Percentiles rank a stretch among this genome's conserved stretches.
Conservation (phyloP, 78 protist genomes). For the Protostelium mycophagum region DNA sequence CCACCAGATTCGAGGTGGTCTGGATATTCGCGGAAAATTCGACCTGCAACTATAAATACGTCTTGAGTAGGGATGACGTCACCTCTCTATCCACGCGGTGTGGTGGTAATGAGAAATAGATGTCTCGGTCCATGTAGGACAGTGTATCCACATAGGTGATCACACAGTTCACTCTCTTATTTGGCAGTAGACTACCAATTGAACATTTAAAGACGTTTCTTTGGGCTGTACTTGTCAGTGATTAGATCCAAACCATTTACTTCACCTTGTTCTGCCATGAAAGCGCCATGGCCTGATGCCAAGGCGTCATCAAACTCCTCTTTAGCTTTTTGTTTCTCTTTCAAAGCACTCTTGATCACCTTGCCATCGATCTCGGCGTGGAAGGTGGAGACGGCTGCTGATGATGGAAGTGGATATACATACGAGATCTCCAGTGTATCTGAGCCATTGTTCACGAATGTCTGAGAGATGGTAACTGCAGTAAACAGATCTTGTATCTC, state of each 20-base stretch:
- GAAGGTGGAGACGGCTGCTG: neutral
- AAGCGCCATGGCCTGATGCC: neutral
- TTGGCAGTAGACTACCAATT: neutral
- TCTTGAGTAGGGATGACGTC: neutral
- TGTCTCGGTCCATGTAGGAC: neutral
- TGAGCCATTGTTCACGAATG: neutral
- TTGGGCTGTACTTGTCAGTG: neutral
- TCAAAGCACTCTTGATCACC: neutral
- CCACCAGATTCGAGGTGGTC: neutral
- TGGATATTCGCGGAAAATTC: neutral
- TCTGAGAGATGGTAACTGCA: neutral
- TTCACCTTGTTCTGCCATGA: neutral
- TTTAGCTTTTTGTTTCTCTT: neutral
- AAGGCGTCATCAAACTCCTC: neutral
- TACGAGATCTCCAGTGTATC: neutral
- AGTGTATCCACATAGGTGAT: neutral
- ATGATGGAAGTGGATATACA: neutral
- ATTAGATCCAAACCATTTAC: neutral
- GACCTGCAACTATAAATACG: neutral
- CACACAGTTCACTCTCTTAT: neutral
- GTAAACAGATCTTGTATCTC: neutral
- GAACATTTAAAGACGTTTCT: neutral
- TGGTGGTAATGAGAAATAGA: neutral
- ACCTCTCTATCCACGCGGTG: neutral
- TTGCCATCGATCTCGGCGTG: neutral